Base-by-base conservation (phyloP, 2,329 filamentous ascomycete genomes). In the Cladosporium sp. region DNA sequence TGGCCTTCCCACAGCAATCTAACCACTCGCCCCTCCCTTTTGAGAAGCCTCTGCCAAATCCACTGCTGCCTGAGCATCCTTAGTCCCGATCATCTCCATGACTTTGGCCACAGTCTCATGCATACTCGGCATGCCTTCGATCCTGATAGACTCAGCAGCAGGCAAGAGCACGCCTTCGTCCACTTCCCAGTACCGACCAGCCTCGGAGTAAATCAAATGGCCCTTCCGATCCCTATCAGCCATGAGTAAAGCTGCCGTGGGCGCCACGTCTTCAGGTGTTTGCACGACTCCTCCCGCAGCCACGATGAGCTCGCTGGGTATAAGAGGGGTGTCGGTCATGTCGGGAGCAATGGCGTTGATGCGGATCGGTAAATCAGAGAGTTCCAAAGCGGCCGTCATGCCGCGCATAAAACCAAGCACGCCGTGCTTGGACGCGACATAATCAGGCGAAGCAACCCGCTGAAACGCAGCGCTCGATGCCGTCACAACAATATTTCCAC, bases 291-390 rank as follows among this genome's bases (percentile, higher is more conserved):
- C 64, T 0, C 70, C 68, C 5, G 72, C 62, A 8, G 56, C 56
- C n/a, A 66, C 63, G 53, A 77, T 63, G 15, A 73, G 16, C 0
- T 50, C 57, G 27, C 64, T 55, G 0, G 75, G 71, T 1, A 80
- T 61, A 1, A 80, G 68, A 11, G 66, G 70, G 13, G 76, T 78
- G 3, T 69, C 64, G 0, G 79, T 81, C 78, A 78, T 82, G 25
- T 69, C 74, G 1, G 79, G 78, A 1, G 76, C 72, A 16, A 83
- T 64, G 5, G 69, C 72, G 65, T 83, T 83, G 43, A 83, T 60
- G 12, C 79, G 75, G 38, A 83, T 73, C 1, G 76, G 73, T 1
- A 76, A 53, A 38, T 50, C 16, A 38, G 47, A 13, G 15, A 59
- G 53, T 9, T 59, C 54, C 2, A 78, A 55, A 3, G 72, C 61